Evolutionary conservation across 305 asterid species (phyloP), one percentile per base, ranked within the genome.

Genomic region (Rubia tinctorum): DNA sequence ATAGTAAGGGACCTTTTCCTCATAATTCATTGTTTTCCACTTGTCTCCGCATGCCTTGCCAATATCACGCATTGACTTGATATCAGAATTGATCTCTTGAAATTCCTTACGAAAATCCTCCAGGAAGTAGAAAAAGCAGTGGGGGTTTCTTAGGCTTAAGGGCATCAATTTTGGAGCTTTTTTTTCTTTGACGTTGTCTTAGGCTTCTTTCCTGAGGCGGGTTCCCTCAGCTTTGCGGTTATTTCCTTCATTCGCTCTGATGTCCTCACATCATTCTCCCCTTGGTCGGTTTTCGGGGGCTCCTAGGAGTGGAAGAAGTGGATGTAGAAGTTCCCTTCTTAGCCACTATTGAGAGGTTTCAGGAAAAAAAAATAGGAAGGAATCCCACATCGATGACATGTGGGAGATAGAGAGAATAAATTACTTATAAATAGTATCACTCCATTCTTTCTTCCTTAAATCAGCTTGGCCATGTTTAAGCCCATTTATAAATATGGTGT

Each of bases 81-180:
- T 76, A 81, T 84, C 92, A 4, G 98, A 97, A 81, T 94, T 91
- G 78, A 75, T 83, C 76, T 86, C 93, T 78, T 88, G 97, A 76
- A 83, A 94, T 71, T 80, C 97, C 88, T 88, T 94, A n/a, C 98
- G 97, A 75, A 93, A 93, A 81, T 93, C 97, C 87, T 93, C 98
- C 92, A 93, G 69, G 89, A 81, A 93, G 77, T 83, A 93, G 88
- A 93, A 93, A 87, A 93, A 93, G 98, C 97, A 66, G 97, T 91
- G 18, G 98, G 97, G 39, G 98, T 71, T 93, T 93, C 87, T 91
- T 91, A 55, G 98, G 97, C 91, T 81, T 88, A 83, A 83, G 71
- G 79, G 87, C 87, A 56, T 89, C 96, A 17, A 86, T 70, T 82
- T 82, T 91, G 30, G 90, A 68, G 27, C 73, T n/a, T 79, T 68